These are phyloP conservation scores for Cylindrotheca fusiformis DNA, from an alignment of 108 stramenopile genomes.

Conservation along the genomic window DNA sequence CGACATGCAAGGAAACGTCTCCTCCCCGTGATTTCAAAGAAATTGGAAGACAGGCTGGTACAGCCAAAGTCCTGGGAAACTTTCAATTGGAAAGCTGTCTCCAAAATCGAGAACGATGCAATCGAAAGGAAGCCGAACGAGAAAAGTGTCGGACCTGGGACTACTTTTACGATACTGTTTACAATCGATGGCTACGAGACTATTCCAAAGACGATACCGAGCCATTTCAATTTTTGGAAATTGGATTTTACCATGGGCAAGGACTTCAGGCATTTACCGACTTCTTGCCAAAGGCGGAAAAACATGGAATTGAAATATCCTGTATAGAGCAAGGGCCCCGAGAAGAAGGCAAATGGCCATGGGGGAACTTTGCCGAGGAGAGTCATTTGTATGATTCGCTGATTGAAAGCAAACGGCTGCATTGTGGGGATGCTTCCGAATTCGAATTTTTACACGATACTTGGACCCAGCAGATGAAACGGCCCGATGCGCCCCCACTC, in stretches of 20 bases:
- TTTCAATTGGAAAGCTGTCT: constrained; percentile 2
- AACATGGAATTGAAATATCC: constrained; percentile 49
- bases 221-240: constrained; percentile 60
- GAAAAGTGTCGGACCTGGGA: constrained; percentile 33
- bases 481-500: constrained; percentile 47
- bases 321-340: constrained; percentile 48
- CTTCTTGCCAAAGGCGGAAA: constrained; percentile 43
- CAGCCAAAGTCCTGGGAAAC: neutral
- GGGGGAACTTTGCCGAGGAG: constrained; percentile 56
- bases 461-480: neutral
- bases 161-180: constrained; percentile 62
- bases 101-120: neutral
- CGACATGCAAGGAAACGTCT: too few relatives aligned
- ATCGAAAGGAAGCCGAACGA: neutral
- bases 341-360: constrained; percentile 61
- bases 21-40: neutral
- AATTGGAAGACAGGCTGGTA: neutral
- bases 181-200: constrained; percentile 28
- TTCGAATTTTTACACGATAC: constrained; percentile 6
- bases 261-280: constrained; percentile 24
- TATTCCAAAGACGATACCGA: neutral
- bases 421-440: constrained; percentile 57
- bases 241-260: constrained; percentile 52
- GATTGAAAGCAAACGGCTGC: constrained; percentile 29
- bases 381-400: constrained; percentile 33